These are phyloP conservation scores for Amoeboaphelidium occidentale DNA, from an alignment of 371 early-diverging fungal species.

Conservation along the genomic window DNA sequence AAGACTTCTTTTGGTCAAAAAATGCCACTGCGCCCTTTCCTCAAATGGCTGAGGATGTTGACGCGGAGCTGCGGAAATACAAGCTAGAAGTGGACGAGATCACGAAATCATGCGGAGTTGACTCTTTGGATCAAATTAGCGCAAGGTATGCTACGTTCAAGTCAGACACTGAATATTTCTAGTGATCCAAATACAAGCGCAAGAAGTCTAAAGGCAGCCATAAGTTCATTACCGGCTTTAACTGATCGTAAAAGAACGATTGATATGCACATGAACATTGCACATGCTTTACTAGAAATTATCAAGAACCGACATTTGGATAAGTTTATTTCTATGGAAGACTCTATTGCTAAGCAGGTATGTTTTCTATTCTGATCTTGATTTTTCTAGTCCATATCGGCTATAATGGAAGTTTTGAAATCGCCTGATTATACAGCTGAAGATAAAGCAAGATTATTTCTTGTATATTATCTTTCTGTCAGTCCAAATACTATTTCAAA, in stretches of 20 bases:
- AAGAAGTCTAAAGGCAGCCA: conserved; percentile 64
- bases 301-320: conserved; percentile 91
- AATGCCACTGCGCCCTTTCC: conserved; percentile 89
- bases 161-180: conserved; percentile 1
- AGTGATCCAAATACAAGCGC: conserved; percentile 45
- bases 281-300: conserved; percentile 60
- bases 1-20: conserved; percentile 79
- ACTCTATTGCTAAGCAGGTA: too few relatives aligned
- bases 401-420: too few relatives aligned
- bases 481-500: conserved; percentile 44
- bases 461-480: conserved; percentile 59
- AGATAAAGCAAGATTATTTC: conserved; percentile 75
- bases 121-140: conserved; percentile 55
- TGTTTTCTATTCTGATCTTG: too few relatives aligned
- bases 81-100: conserved; percentile 79
- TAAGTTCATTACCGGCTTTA: conserved; percentile 80
- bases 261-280: conserved; percentile 97
- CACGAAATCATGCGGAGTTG: conserved; percentile 57
- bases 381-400: too few relatives aligned
- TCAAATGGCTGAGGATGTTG: conserved; percentile 85
- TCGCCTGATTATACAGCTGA: too few relatives aligned
- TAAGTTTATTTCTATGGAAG: conserved; percentile 81
- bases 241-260: conserved; percentile 81
- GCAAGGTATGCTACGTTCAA: conserved; percentile 24
- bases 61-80: conserved; percentile 64